Conservation (phyloP, 1,284 basidiomycete genomes). For the Inonotus obliquus region DNA sequence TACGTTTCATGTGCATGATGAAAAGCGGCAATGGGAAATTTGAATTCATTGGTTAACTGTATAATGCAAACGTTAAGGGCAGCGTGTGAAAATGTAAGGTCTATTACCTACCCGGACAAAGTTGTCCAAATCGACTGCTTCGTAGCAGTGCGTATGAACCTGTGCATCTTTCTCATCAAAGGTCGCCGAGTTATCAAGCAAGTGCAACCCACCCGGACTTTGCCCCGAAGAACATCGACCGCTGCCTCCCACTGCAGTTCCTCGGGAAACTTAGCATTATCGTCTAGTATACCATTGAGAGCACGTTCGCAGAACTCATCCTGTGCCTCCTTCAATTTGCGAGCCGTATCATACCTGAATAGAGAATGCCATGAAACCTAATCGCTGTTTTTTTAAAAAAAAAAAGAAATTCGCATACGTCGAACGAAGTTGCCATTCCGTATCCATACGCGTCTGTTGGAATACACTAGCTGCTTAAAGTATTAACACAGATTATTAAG, state of each 20-base stretch:
- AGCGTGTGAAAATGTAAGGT: background rate
- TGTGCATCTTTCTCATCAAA: background rate
- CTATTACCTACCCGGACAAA: slow-evolving; percentile 24
- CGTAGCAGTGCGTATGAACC: slow-evolving; percentile 44
- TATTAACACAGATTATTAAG: background rate
- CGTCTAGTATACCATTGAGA: slow-evolving; percentile 32
- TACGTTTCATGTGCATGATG: slow-evolving; percentile 54
- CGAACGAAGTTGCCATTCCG: slow-evolving; percentile 42
- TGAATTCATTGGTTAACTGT: slow-evolving; percentile 49
- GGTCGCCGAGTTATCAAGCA: slow-evolving; percentile 28
- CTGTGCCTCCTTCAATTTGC: slow-evolving; percentile 39
- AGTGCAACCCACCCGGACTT: slow-evolving; percentile 37
- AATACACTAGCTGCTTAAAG: slow-evolving; percentile 6
- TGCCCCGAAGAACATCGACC: slow-evolving; percentile 48
- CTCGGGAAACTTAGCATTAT: slow-evolving; percentile 41
- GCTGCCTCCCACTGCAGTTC: slow-evolving; percentile 49
- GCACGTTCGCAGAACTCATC: slow-evolving; percentile 33
- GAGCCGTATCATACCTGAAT: slow-evolving; percentile 36
- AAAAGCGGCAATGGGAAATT: slow-evolving; percentile 41
- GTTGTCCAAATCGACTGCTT: slow-evolving; percentile 44
- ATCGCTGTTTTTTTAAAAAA: background rate
- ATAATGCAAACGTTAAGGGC: slow-evolving; percentile 22
- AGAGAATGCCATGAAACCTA: background rate
- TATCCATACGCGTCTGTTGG: slow-evolving; percentile 33
- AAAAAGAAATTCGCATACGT: slow-evolving; percentile 21